These are phyloP conservation scores for Aphanoascus verrucosus DNA, from an alignment of 2,329 filamentous ascomycete genomes.

Conservation along the genomic window DNA sequence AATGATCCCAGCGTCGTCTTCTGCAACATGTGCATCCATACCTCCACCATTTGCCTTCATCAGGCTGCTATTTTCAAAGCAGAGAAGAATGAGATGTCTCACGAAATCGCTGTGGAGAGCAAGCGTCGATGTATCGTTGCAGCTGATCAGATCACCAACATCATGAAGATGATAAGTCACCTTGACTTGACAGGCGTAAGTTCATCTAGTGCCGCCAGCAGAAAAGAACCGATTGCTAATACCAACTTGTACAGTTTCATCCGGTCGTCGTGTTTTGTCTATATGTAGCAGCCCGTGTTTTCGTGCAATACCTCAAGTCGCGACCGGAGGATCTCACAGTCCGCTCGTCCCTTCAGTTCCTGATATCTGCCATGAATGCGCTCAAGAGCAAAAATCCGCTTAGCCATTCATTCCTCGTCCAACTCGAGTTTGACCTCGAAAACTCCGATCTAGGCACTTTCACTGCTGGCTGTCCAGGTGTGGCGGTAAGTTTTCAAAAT, in stretches of 20 bases:
- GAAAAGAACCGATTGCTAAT: not conserved
- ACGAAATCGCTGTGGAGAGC: constrained; percentile 72
- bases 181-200: constrained; percentile 72
- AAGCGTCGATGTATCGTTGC: constrained; percentile 88
- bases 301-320: constrained; percentile 92
- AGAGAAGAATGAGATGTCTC: constrained; percentile 71
- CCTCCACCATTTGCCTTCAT: constrained; percentile 92
- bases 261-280: constrained; percentile 92
- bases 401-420: constrained; percentile 87
- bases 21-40: constrained; percentile 93
- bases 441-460: constrained; percentile 21
- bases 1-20: constrained; percentile 78
- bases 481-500: too few relatives aligned
- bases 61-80: constrained; percentile 97
- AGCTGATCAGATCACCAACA: constrained; percentile 83
- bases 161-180: constrained; percentile 92
- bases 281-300: constrained; percentile 90
- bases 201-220: constrained; percentile 10
- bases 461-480: too few relatives aligned
- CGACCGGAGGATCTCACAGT: constrained; percentile 71
- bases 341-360: constrained; percentile 74
- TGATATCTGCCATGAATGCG: constrained; percentile 81
- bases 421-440: constrained; percentile 84
- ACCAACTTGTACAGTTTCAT: constrained; percentile 58
- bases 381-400: constrained; percentile 79